A percentile compares a stretch with the other conserved stretches of the same genome.
Evolutionary conservation across 1,139 yeast genomes (phyloP).

Genomic region (Hyphopichia fennica): DNA sequence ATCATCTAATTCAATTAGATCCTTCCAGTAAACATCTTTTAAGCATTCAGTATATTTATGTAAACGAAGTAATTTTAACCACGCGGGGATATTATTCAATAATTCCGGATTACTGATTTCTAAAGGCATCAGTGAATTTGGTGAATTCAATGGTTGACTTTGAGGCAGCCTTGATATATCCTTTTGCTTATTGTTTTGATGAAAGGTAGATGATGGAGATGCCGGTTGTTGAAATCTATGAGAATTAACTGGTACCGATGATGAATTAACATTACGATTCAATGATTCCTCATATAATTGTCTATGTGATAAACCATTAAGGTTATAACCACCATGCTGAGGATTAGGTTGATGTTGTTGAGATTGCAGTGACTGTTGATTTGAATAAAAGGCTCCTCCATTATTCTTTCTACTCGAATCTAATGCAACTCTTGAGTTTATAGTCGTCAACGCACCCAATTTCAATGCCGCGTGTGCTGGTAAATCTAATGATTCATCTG

Average conservation of each 20-base stretch:
- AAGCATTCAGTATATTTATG: constrained; percentile 92
- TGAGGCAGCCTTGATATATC: constrained; percentile 6
- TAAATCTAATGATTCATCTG: constrained; percentile 35
- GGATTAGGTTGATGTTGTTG: constrained; percentile 1
- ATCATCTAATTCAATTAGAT: constrained; percentile 71
- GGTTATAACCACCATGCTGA: not conserved
- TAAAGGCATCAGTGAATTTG: constrained; percentile 52
- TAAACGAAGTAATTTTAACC: constrained; percentile 85
- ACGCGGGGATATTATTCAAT: constrained; percentile 79
- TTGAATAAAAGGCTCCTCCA: constrained; percentile 7
- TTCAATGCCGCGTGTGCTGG: constrained; percentile 48
- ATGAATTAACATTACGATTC: constrained; percentile 37
- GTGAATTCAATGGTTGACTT: constrained; percentile 11
- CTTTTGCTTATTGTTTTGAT: constrained; percentile 5
- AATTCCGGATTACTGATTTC: constrained; percentile 66
- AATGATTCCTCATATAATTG: constrained; percentile 33
- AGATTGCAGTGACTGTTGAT: constrained; percentile 10
- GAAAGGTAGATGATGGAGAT: constrained; percentile 6
- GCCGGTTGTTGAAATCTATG: constrained; percentile 7
- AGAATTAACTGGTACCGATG: constrained; percentile 34
- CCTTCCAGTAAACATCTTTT: constrained; percentile 77
- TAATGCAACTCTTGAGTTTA: constrained; percentile 58
- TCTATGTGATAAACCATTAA: constrained; percentile 4
- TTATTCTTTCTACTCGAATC: constrained; percentile 51
- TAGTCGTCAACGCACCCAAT: constrained; percentile 63